Conservation (phyloP, 2,329 filamentous ascomycete genomes). For the Xylaria sp. region DNA sequence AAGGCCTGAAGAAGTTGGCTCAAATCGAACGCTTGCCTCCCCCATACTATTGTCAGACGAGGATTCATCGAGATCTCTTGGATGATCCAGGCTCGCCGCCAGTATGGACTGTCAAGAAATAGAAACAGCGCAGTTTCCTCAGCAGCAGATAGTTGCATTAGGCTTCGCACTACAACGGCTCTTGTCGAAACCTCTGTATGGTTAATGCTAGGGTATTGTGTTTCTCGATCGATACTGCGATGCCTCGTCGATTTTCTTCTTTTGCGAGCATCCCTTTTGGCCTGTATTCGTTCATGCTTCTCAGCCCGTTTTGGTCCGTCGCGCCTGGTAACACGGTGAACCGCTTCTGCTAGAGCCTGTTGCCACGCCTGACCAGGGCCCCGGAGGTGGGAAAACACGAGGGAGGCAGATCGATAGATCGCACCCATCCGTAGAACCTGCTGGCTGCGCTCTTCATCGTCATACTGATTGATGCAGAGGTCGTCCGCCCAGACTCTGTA, state of each 20-base stretch:
- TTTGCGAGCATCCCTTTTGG: constrained; percentile 19
- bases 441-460: constrained; percentile 31
- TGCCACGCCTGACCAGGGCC: constrained; percentile 15
- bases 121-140: constrained; percentile 31
- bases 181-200: constrained; percentile 6
- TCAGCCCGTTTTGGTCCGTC: constrained; percentile 6
- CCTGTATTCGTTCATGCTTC: constrained; percentile 11
- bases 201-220: neutral
- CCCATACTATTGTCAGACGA: constrained; percentile 31
- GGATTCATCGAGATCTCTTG: constrained; percentile 36
- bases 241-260: constrained; percentile 15
- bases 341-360: constrained; percentile 16
- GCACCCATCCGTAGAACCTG: constrained; percentile 33
- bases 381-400: constrained; percentile 29
- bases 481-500: constrained; percentile 34
- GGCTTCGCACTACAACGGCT: neutral
- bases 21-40: constrained; percentile 30
- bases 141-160: constrained; percentile 28
- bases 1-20: constrained; percentile 24
- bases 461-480: constrained; percentile 36
- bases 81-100: constrained; percentile 35
- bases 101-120: constrained; percentile 31
- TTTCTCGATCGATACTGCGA: neutral
- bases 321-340: constrained; percentile 18
- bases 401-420: constrained; percentile 32